Evolutionary conservation across 495 filamentous ascomycete species (phyloP).

Genomic region (Penicillium canescens): DNA sequence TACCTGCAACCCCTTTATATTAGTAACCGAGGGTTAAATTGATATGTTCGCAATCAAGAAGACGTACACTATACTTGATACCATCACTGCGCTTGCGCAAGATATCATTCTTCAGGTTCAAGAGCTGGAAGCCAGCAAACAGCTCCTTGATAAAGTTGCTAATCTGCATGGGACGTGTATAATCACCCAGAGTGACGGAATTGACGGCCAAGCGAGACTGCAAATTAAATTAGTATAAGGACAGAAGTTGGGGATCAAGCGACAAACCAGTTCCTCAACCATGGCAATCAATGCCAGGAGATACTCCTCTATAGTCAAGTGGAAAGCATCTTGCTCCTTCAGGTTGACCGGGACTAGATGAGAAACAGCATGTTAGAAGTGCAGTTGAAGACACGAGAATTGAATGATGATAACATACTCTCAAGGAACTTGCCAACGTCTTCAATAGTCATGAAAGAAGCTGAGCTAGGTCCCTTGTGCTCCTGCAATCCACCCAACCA

Average conservation of each 20-base stretch:
- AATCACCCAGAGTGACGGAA: conserved; percentile 91
- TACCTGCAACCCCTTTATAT: conserved; percentile 44
- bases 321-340: conserved; percentile 87
- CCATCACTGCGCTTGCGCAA: conserved; percentile 85
- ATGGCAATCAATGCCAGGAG: conserved; percentile 81
- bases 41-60: not conserved
- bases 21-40: conserved; percentile 1
- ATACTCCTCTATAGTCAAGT: conserved; percentile 96
- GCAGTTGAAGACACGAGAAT: not conserved
- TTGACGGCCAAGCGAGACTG: conserved; percentile 89
- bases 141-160: conserved; percentile 92
- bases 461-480: conserved; percentile 38
- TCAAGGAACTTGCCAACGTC: conserved; percentile 76
- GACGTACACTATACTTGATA: conserved; percentile 85
- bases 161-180: conserved; percentile 77
- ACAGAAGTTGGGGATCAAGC: not conserved
- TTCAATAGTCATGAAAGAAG: conserved; percentile 77
- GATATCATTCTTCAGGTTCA: conserved; percentile 95
- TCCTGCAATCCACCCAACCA: conserved; percentile 70
- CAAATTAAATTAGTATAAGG: conserved; percentile 4
- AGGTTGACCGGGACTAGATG: conserved; percentile 86
- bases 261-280: conserved; percentile 78
- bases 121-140: conserved; percentile 91
- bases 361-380: not conserved
- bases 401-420: conserved; percentile 47